Percentiles rank a stretch among this genome's conserved stretches.
Conservation (phyloP, 2,329 filamentous ascomycete genomes). For the Paraphoma sp. region DNA sequence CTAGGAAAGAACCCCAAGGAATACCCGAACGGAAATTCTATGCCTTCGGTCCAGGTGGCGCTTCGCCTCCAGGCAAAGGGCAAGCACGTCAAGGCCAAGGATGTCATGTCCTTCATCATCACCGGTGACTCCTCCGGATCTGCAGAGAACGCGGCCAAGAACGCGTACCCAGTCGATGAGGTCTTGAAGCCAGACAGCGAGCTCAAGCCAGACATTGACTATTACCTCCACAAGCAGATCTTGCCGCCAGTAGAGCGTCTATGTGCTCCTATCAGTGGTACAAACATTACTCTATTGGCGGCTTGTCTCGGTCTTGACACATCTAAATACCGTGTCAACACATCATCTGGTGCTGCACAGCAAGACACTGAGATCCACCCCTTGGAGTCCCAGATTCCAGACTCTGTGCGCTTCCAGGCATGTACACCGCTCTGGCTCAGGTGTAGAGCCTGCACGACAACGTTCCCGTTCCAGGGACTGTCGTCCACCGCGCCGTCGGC, state of each 20-base stretch:
- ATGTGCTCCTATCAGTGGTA: slow-evolving; percentile 93
- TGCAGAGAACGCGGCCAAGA: slow-evolving; percentile 77
- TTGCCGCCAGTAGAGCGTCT: slow-evolving; percentile 97
- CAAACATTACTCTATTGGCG: slow-evolving; percentile 86
- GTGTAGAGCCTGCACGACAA: slow-evolving; percentile 79
- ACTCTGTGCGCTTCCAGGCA: slow-evolving; percentile 85
- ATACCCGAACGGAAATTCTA: slow-evolving; percentile 91
- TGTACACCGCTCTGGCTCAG: slow-evolving; percentile 77
- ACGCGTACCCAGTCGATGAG: slow-evolving; percentile 86
- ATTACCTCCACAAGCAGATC: slow-evolving; percentile 98
- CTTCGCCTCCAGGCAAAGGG: slow-evolving; percentile 85
- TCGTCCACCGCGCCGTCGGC: slow-evolving; percentile 26
- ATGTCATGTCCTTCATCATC: slow-evolving; percentile 96
- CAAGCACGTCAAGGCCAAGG: slow-evolving; percentile 87
- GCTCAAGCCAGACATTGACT: slow-evolving; percentile 90
- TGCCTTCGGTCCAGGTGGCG: slow-evolving; percentile 97
- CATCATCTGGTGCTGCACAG: slow-evolving; percentile 57
- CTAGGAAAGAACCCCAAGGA: slow-evolving; percentile 92
- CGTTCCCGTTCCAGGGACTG: slow-evolving; percentile 79
- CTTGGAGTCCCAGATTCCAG: slow-evolving; percentile 91
- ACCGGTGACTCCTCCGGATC: slow-evolving; percentile 71
- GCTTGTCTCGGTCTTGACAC: slow-evolving; percentile 94
- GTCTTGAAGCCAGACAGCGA: slow-evolving; percentile 77
- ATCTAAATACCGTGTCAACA: slow-evolving; percentile 80
- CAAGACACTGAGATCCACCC: slow-evolving; percentile 71